Conservation (phyloP, 768 basidiomycete genomes). For the Rossbeevera mucosa region DNA sequence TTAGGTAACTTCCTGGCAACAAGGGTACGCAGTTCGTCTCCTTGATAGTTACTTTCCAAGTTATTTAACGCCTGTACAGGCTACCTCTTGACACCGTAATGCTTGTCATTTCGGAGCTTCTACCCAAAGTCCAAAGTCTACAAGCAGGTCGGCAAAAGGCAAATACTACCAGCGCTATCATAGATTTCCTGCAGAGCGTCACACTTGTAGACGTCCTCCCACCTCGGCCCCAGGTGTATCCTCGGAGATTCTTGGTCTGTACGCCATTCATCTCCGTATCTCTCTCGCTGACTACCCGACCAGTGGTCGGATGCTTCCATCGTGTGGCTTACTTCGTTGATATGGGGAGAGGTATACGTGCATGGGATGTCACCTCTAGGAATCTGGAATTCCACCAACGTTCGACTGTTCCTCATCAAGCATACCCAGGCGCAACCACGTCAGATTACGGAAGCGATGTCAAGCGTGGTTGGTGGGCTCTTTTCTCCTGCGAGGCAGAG, state of each 20-base stretch:
- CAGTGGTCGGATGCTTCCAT: conserved; percentile 92
- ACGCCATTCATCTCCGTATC: not conserved
- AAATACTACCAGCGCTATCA: conserved; percentile 62
- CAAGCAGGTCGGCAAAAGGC: conserved; percentile 62
- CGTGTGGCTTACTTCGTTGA: conserved; percentile 87
- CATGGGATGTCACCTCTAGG: conserved; percentile 82
- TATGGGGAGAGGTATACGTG: conserved; percentile 96
- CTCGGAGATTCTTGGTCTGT: conserved; percentile 75
- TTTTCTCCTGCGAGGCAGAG: conserved; percentile 42
- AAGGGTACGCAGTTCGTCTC: conserved; percentile 56
- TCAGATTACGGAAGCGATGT: conserved; percentile 73
- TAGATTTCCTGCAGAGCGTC: conserved; percentile 69
- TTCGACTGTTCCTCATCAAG: conserved; percentile 88
- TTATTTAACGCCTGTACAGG: conserved; percentile 35
- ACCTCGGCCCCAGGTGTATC: conserved; percentile 53
- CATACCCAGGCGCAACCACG: conserved; percentile 67
- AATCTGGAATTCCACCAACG: conserved; percentile 87
- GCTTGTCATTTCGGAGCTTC: conserved; percentile 81
- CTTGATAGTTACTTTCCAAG: not conserved
- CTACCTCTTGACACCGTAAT: conserved; percentile 87
- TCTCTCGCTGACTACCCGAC: not conserved
- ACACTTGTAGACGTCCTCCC: conserved; percentile 73
- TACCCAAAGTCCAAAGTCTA: conserved; percentile 79
- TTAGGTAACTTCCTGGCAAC: conserved; percentile 91
- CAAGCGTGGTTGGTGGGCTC: conserved; percentile 77